Base-by-base conservation (phyloP, 2,329 filamentous ascomycete genomes). In the Aureobasidium sp. region DNA sequence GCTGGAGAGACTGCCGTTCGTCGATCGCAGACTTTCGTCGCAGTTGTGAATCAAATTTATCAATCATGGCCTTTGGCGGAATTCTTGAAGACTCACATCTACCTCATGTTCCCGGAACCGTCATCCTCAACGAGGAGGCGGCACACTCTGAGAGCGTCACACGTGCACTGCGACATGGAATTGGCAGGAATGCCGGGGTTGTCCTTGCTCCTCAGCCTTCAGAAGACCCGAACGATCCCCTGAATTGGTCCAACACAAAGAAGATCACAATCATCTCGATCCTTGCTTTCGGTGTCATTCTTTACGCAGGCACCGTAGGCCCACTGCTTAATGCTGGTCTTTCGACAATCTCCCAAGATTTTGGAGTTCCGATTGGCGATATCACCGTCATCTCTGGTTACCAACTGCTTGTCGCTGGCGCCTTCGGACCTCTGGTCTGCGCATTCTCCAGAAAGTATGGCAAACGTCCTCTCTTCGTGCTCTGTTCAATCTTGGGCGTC, bases 361-460 rank as follows among this genome's bases (percentile, higher is more conserved):
- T 72, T 39, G 41, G 68, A 0, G 67, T 64, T 13, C 48, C 62
- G 0, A 65, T 75, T 30, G 64, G 61, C 21, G 71, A 73, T 41
- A 71, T 74, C 57, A 74, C 72, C 4, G 67, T 72, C 37, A 71
- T 73, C n/a, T 73, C 71, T 7, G 72, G 73, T 16, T 75, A 74
- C 45, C 72, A 72, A 67, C 65, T 75, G 6, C 63, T 75, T 1
- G 72, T 73, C 4, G 71, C 71, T 5, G 72, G 67, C 6, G 63
- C 66, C 13, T 68, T 71, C 16, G 73, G 72, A 2, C 72, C 72
- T 10, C 57, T 73, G 29, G 69, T 74, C 15, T 71, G 64, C 25
- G 71, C 72, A 0, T 65, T 65, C 10, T 68, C 68, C 30, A 39
- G 66, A 36, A 66, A 67, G 61, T 67, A 65, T 27, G 67, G 67